Conservation (phyloP, 1,139 yeast genomes). For the Yarrowia galli region DNA sequence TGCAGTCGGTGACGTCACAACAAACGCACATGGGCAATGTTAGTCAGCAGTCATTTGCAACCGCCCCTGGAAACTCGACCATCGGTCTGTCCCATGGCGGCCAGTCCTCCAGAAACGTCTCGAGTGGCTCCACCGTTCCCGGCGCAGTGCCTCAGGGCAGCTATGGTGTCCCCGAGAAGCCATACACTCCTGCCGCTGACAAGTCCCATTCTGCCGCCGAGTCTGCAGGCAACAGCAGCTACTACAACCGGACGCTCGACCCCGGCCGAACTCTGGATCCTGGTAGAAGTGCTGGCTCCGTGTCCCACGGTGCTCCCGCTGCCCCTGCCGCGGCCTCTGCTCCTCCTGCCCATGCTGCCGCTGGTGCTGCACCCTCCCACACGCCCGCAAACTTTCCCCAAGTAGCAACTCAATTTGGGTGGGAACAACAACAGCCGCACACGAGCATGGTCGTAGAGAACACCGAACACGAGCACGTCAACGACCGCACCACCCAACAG, state of each 20-base stretch:
- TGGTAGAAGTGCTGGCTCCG: not conserved
- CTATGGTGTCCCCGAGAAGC: constrained; percentile 27
- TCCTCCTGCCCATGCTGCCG: constrained; percentile 20
- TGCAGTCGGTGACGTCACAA: constrained; percentile 33
- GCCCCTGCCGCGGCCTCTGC: constrained; percentile 11
- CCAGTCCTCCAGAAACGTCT: constrained; percentile 9
- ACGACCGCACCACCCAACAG: not conserved
- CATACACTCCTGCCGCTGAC: constrained; percentile 16
- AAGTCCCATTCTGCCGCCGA: not conserved
- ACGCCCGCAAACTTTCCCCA: constrained; percentile 38
- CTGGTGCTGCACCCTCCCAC: constrained; percentile 22
- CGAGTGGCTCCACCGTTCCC: constrained; percentile 8
- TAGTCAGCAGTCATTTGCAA: constrained; percentile 22
- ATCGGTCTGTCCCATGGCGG: not conserved
- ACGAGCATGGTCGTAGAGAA: constrained; percentile 24
- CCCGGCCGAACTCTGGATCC: constrained; percentile 29
- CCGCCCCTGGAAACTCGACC: constrained; percentile 8
- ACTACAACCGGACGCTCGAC: constrained; percentile 22
- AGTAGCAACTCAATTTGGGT: constrained; percentile 35
- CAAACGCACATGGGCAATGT: constrained; percentile 7
- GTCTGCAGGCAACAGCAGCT: constrained; percentile 9
- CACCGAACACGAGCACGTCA: constrained; percentile 17
- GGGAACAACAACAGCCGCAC: constrained; percentile 36
- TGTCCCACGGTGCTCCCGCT: not conserved
- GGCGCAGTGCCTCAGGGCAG: constrained; percentile 29